Evolutionary conservation across 805 yeast genomes (phyloP).

Genomic region (Metschnikowia bowlesiae): DNA sequence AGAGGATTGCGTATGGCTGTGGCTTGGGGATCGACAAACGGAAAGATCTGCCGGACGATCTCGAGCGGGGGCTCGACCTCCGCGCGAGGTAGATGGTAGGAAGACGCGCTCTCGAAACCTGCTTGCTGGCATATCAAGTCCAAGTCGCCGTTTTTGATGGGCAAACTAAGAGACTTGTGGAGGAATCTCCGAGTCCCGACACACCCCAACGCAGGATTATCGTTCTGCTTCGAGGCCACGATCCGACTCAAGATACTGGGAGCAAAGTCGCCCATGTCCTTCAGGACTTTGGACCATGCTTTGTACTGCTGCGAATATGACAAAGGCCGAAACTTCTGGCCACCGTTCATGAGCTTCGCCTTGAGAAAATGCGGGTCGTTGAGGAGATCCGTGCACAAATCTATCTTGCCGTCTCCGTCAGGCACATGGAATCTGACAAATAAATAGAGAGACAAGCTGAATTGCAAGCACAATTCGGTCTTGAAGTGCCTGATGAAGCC

Average conservation of each 20-base stretch:
- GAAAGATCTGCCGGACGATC: slow-evolving; percentile 25
- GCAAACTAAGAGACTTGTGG: background rate
- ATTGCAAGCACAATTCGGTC: slow-evolving; percentile 25
- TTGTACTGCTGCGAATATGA: slow-evolving; percentile 27
- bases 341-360: slow-evolving; percentile 23
- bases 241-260: slow-evolving; percentile 20
- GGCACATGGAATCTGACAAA: slow-evolving; percentile 28
- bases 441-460: slow-evolving; percentile 25
- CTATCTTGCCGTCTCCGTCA: slow-evolving; percentile 22
- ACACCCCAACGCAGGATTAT: slow-evolving; percentile 2
- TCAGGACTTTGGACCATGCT: slow-evolving; percentile 19
- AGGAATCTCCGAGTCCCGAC: background rate
- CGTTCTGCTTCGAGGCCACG: slow-evolving; percentile 10
- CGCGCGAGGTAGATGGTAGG: slow-evolving; percentile 19
- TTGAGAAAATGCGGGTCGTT: slow-evolving; percentile 12
- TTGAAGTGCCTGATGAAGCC: slow-evolving; percentile 1
- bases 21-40: slow-evolving; percentile 19
- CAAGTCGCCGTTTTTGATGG: slow-evolving; percentile 12
- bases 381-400: slow-evolving; percentile 9
- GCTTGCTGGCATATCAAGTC: slow-evolving; percentile 17
- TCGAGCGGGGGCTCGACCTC: slow-evolving; percentile 23
- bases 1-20: slow-evolving; percentile 14
- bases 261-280: slow-evolving; percentile 17
- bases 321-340: slow-evolving; percentile 20
- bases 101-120: slow-evolving; percentile 20